These are phyloP conservation scores for Diaporthe amygdali DNA, from an alignment of 2,329 filamentous ascomycete species.

Conservation along the genomic window DNA sequence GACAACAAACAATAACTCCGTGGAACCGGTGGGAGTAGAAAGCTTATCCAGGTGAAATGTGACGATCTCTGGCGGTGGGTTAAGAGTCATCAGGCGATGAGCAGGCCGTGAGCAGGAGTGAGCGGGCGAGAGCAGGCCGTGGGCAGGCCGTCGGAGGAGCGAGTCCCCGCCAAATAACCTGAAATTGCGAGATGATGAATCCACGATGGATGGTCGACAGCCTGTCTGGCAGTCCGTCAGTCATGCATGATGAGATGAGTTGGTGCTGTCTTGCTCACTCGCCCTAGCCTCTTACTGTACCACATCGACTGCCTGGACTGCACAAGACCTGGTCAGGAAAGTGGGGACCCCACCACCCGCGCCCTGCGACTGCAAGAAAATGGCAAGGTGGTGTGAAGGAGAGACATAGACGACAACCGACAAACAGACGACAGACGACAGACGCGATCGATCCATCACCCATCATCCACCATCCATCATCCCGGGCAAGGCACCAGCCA, in stretches of 20 bases:
- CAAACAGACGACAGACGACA: no score
- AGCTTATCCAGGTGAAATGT: not conserved
- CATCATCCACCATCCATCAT: not conserved
- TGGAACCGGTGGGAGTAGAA: not conserved
- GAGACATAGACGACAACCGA: no score
- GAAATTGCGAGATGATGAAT: slow-evolving; percentile 7
- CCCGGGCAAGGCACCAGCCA: not conserved
- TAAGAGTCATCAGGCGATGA: not conserved
- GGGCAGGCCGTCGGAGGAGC: not conserved
- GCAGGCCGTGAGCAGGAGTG: not conserved
- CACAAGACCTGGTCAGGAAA: not conserved
- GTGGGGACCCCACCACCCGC: not conserved
- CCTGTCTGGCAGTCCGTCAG: not conserved
- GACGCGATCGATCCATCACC: not conserved
- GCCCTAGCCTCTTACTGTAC: not conserved
- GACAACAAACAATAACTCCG: not conserved
- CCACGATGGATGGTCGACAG: not conserved
- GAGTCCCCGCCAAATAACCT: not conserved
- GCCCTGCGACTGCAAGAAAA: not conserved
- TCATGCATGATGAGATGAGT: slow-evolving; percentile 4
- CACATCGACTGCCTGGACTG: not conserved
- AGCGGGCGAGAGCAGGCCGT: no score
- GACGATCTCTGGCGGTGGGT: slow-evolving; percentile 5
- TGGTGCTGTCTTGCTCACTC: not conserved
- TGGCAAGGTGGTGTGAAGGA: not conserved